Conservation (phyloP, 441 rosid species). For the Melastoma candidum region DNA sequence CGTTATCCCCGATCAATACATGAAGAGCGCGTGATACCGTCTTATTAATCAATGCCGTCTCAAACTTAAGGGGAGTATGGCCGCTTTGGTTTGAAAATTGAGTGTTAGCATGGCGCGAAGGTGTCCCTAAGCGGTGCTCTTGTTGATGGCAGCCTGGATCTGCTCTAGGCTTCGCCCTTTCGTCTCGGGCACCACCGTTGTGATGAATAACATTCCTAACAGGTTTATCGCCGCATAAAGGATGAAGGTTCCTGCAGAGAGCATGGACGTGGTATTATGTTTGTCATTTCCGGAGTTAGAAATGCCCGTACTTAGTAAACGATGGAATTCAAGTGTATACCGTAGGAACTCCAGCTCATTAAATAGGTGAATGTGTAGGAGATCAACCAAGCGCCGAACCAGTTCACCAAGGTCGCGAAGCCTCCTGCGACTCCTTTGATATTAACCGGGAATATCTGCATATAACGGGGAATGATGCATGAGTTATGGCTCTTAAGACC, state of each 20-base stretch:
- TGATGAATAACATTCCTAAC: conserved; percentile 42
- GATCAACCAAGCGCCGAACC: conserved; percentile 90
- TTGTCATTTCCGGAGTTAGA: conserved; percentile 1
- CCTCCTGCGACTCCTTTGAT: conserved; percentile 88
- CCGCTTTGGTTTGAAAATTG: too few relatives aligned
- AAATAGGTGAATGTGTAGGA: conserved; percentile 88
- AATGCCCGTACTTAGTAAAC: not conserved
- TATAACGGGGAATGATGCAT: too few relatives aligned
- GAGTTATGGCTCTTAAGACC: too few relatives aligned
- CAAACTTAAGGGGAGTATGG: too few relatives aligned
- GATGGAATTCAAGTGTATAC: conserved; percentile 23
- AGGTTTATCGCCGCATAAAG: conserved; percentile 71
- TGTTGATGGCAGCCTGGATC: conserved; percentile 73
- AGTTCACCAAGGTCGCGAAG: conserved; percentile 69
- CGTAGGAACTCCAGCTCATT: conserved; percentile 81
- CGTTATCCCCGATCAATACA: too few relatives aligned
- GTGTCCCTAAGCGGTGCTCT: not conserved
- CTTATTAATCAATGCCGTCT: too few relatives aligned
- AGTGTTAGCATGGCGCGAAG: too few relatives aligned
- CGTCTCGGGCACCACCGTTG: conserved; percentile 72
- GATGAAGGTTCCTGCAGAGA: conserved; percentile 59
- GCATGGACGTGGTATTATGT: conserved; percentile 4
- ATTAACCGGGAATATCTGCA: conserved; percentile 84
- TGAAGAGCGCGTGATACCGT: too few relatives aligned
- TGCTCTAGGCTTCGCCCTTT: conserved; percentile 89